Base-by-base conservation (phyloP, 106 monocot species). In the Gastrodia elata region DNA sequence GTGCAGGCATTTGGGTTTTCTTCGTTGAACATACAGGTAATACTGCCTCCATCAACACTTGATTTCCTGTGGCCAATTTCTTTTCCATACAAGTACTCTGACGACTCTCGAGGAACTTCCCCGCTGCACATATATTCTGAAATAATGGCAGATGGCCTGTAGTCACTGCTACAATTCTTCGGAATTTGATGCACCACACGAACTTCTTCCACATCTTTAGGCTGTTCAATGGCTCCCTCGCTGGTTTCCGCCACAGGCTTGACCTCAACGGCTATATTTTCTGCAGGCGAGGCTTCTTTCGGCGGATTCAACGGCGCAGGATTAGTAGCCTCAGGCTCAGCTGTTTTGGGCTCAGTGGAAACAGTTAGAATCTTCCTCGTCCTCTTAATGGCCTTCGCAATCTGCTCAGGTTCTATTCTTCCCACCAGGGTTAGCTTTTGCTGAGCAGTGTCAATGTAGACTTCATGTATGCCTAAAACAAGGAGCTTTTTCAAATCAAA, bases 1-100 rank as follows among this genome's bases (percentile, higher is more conserved):
- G 36, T 68, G 68, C 90, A 91, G 2, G 87, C 86, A 82, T 91
- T 91, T 22, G 90, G 90, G 38, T 91, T 91, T 76, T 91, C 90
- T 69, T 91, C 90, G 46, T 84, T 87, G 78, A 91, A 91, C 70
- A 87, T 71, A 72, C 84, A 84, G 25, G 55, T 64, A 10, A 87
- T 78, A 46, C 74, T 80, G 64, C 65, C 59, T 30, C 82, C 81
- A 49, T 65, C 77, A 24, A 77, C 58, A 32, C 30, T 32, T 2
- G 11, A 32, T 30, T 61, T 27, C 2, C 22, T 61, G 14, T 32
- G 61, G 30, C 28, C 25, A 1, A 27, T 9, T 0, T 11, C 59
- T 28, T 77, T 77, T 36, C 20, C 38, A 48, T 81, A 76, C 2
- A 30, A 35, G n/a, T 64, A 46, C n/a, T n/a, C n/a, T n/a, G n/a